These are phyloP conservation scores for Platismatia glauca DNA, from an alignment of 495 filamentous ascomycete species.

Conservation along the genomic window DNA sequence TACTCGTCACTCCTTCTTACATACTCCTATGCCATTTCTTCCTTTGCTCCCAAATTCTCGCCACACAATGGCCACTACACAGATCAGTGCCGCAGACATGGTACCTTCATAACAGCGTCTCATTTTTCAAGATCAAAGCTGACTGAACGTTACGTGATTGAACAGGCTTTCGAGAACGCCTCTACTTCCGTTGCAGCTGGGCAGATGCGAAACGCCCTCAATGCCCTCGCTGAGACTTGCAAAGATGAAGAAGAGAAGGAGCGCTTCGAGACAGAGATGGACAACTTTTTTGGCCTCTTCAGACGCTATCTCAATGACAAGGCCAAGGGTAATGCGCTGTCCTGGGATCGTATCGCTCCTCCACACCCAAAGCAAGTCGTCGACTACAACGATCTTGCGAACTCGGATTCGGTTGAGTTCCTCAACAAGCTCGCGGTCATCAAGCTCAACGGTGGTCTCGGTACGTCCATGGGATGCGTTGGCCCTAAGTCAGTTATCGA, in stretches of 20 bases:
- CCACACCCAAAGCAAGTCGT: conserved; percentile 87
- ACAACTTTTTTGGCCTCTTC: conserved; percentile 99
- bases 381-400: conserved; percentile 78
- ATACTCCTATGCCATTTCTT: background rate
- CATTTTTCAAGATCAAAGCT: conserved; percentile 9
- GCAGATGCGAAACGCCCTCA: conserved; percentile 98
- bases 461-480: conserved; percentile 99
- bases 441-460: conserved; percentile 98
- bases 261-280: conserved; percentile 96
- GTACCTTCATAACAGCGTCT: conserved; percentile 3
- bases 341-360: conserved; percentile 93
- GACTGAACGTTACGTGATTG: conserved; percentile 15
- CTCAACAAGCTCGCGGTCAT: conserved; percentile 96
- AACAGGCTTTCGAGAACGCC: conserved; percentile 96
- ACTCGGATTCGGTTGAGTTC: conserved; percentile 80
- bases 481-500: conserved; percentile 99
- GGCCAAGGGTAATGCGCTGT: conserved; percentile 89
- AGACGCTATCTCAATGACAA: conserved; percentile 96
- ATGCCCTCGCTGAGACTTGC: conserved; percentile 82
- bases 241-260: conserved; percentile 76
- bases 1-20: background rate
- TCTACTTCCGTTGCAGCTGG: conserved; percentile 95
- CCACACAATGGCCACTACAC: background rate
- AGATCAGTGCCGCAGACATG: background rate
- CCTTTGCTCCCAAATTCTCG: background rate